phyloP scores from a whole-genome alignment of 2,329 filamentous ascomycete genomes.

The Colletotrichum lentis region DNA sequence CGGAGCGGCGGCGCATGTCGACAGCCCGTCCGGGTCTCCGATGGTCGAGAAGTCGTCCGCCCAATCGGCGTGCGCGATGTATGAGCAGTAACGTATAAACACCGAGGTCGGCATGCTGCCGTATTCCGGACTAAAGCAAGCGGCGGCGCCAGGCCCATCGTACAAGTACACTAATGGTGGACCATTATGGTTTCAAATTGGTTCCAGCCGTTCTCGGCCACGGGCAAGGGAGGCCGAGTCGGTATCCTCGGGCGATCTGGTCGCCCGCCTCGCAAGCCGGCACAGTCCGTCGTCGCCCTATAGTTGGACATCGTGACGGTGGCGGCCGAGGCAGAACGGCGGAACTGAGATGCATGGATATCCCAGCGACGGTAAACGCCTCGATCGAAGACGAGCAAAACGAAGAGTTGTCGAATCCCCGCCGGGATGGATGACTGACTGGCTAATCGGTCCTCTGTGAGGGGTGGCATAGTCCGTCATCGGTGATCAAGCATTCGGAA shows the following conservation, averaged over 20 bases:
- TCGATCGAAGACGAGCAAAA: neutral
- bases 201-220: neutral
- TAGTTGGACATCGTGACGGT: neutral
- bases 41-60: neutral
- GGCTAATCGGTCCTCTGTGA: neutral
- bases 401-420: neutral
- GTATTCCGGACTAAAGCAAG: neutral
- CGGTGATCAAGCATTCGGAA: conserved; percentile 47
- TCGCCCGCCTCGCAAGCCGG: too few relatives aligned
- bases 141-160: neutral
- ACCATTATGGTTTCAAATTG: neutral
- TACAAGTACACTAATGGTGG: neutral
- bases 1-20: neutral
- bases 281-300: neutral
- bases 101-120: neutral
- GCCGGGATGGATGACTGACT: neutral
- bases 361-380: neutral
- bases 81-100: neutral
- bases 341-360: neutral
- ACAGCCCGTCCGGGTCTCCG: neutral
- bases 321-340: too few relatives aligned
- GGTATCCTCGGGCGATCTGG: neutral
- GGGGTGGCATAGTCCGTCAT: conserved; percentile 3
- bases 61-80: neutral
- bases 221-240: neutral